phyloP scores from a whole-genome alignment of 2,329 filamentous ascomycete genomes.

The Alternaria triticina region DNA sequence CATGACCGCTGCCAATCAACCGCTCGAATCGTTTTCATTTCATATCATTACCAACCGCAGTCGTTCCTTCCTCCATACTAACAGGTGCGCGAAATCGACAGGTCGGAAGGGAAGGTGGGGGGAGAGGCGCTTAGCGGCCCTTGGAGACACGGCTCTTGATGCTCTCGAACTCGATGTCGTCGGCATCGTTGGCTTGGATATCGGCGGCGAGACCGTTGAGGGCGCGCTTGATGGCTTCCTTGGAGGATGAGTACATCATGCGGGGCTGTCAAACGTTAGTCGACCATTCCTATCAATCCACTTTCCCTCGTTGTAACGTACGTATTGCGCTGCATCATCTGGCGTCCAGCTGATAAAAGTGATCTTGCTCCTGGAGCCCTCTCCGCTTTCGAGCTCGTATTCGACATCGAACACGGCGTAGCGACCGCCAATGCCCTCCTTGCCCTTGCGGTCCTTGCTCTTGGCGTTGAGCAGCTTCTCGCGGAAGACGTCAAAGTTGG shows the following conservation, averaged over 20 bases:
- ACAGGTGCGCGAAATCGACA: conserved; percentile 26
- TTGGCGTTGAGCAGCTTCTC: conserved; percentile 77
- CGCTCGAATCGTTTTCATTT: conserved; percentile 21
- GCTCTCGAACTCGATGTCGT: conserved; percentile 80
- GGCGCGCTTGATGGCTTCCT: conserved; percentile 81
- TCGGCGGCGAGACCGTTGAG: conserved; percentile 77
- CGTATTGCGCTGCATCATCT: conserved; percentile 78
- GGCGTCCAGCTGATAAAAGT: conserved; percentile 47
- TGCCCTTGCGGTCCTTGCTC: conserved; percentile 70
- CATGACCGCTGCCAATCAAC: conserved; percentile 14
- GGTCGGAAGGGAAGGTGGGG: background rate
- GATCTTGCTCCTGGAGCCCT: conserved; percentile 69
- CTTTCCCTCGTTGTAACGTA: conserved; percentile 53
- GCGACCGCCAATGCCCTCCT: conserved; percentile 68
- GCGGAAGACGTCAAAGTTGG: conserved; percentile 76
- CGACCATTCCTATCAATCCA: background rate
- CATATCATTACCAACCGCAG: conserved; percentile 21
- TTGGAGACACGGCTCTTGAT: conserved; percentile 64
- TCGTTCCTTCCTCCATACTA: conserved; percentile 21
- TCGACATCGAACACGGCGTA: conserved; percentile 88
- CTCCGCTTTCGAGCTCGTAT: conserved; percentile 74
- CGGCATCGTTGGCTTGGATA: conserved; percentile 82
- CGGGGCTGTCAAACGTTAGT: conserved; percentile 66
- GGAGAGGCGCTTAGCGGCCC: conserved; percentile 52
- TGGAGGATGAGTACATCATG: conserved; percentile 91